Evolutionary conservation across 306 rosid species (phyloP), one percentile per base, ranked within the genome.

Genomic region (Ceratonia siliqua): DNA sequence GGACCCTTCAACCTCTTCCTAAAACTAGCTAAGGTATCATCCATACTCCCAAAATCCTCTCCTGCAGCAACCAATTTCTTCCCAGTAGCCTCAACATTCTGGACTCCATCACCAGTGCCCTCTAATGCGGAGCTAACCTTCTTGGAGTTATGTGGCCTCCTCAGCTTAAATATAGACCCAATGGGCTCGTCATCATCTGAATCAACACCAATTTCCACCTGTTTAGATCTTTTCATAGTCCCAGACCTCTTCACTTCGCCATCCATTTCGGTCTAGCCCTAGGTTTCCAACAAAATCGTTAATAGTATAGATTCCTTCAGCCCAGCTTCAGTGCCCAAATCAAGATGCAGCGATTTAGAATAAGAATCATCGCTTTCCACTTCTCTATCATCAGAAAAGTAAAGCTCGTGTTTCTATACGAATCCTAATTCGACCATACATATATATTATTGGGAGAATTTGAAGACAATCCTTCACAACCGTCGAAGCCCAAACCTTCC

Each of bases 1-100:
- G 92, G 96, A 82, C 89, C 94, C 85, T 84, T 95, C 89, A 95
- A 86, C 76, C 92, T 90, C 85, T 92, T 95, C 89, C 93, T 84
- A 65, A 95, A 89, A 77, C 88, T 90, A 24, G 99, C 99, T 83
- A 95, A 78, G 17, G 99, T 92, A 84, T 92, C 98, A 72, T 87
- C 93, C 96, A 95, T 82, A 50, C 88, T 92, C 78, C 88, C 91
- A 22, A 85, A 82, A 76, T 87, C 90, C 61, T 62, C 91, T 10
- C 82, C 74, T n/a, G n/a, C 80, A 22, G 28, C 81, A 43, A 35
- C 72, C 46, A 59, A 32, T 35, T 75, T 75, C 35, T 30, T 80
- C 79, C 46, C 66, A 43, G 65, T 30, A 41, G 75, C 67, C 50
- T 69, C 96, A 20, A 68, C 55, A 65, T 43, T 86, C 79, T 83